Evolutionary conservation across 371 early-diverging fungal species (phyloP).

Genomic region (Polyrhizophydium stewartii): DNA sequence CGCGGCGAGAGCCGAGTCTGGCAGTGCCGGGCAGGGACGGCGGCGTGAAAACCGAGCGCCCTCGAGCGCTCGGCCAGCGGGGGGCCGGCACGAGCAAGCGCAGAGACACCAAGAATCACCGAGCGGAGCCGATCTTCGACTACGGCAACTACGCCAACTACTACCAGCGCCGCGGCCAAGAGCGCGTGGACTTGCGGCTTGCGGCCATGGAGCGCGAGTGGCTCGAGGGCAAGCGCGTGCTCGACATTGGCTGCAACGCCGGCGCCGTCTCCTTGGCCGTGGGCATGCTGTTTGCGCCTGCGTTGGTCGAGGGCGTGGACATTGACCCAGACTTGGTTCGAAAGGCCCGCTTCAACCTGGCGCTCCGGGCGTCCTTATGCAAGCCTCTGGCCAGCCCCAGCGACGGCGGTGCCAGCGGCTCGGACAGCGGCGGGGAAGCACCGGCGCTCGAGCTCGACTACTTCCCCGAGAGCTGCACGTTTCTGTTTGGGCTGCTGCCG

Average conservation of each 20-base stretch:
- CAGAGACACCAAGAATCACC: too few relatives aligned
- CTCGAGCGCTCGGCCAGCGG: too few relatives aligned
- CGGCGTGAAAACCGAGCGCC: too few relatives aligned
- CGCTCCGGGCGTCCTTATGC: background rate
- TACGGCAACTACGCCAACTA: constrained; percentile 40
- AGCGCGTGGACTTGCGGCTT: constrained; percentile 58
- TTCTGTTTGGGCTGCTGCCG: constrained; percentile 51
- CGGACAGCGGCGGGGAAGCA: background rate
- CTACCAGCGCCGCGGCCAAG: constrained; percentile 23
- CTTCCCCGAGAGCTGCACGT: constrained; percentile 59
- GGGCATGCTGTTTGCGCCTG: constrained; percentile 36
- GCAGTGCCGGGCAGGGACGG: too few relatives aligned
- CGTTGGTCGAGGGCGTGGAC: constrained; percentile 61
- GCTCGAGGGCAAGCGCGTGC: constrained; percentile 56
- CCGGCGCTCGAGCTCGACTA: constrained; percentile 36
- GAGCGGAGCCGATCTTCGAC: background rate
- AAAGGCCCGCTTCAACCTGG: constrained; percentile 44
- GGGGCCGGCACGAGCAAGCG: too few relatives aligned
- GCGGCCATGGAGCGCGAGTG: constrained; percentile 43
- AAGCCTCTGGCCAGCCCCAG: background rate
- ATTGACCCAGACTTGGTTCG: constrained; percentile 66
- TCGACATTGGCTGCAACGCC: constrained; percentile 86
- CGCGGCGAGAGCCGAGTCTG: too few relatives aligned
- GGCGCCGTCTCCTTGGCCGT: constrained; percentile 65
- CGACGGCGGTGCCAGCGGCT: background rate